Conservation (phyloP, 2,329 filamentous ascomycete genomes). For the Metarhizium sp. region DNA sequence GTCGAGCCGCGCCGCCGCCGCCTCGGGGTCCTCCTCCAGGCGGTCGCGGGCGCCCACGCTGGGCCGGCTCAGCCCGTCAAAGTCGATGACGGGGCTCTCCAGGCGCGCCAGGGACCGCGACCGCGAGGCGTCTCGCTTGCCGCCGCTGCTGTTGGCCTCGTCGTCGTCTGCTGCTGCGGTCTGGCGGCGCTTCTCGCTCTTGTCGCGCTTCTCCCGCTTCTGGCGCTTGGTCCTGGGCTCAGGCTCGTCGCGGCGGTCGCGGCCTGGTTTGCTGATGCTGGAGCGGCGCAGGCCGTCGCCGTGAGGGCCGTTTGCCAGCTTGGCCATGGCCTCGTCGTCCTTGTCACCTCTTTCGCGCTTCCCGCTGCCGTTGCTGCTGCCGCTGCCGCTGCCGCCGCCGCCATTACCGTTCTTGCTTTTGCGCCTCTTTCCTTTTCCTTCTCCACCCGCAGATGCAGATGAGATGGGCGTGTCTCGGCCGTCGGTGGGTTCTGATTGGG, state of each 20-base stretch:
- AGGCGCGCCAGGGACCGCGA: background rate
- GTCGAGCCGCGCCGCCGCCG: background rate
- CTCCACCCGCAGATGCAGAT: background rate
- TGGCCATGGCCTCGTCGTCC: background rate
- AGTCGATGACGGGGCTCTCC: background rate
- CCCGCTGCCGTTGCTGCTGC: background rate
- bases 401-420: slow-evolving; percentile 1
- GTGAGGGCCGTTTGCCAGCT: slow-evolving; percentile 3
- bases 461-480: slow-evolving; percentile 5
- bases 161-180: background rate
- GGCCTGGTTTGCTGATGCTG: slow-evolving; percentile 7
- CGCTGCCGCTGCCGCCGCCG: background rate
- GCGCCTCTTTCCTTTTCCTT: slow-evolving; percentile 3
- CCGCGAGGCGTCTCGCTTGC: background rate
- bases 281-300: slow-evolving; percentile 5
- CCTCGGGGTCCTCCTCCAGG: background rate
- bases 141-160: background rate
- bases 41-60: background rate
- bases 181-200: background rate
- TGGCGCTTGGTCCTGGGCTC: slow-evolving; percentile 5
- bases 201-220: slow-evolving; percentile 1
- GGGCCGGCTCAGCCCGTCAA: background rate
- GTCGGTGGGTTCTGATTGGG: slow-evolving; percentile 2
- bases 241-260: slow-evolving; percentile 6
- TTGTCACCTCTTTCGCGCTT: background rate